Base-by-base conservation (phyloP, 2,329 filamentous ascomycete genomes). In the Trichophyton equinum region DNA sequence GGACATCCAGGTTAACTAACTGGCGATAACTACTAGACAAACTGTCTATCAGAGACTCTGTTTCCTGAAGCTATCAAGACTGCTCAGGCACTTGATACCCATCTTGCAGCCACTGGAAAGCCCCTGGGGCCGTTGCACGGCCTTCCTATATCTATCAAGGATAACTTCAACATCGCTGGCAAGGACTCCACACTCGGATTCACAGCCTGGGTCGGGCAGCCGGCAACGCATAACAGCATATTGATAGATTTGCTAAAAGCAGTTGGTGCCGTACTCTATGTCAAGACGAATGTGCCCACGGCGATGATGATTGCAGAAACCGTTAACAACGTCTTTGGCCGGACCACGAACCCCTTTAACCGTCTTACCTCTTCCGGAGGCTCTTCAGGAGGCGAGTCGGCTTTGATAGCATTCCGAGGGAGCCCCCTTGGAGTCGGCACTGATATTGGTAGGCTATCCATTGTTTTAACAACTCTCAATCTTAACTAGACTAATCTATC, bases 31-130 rank as follows among this genome's bases (percentile, higher is more conserved):
- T 18, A n/a, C 61, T n/a, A 82, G 80, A 83, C 80, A 51, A 85
- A 84, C 64, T 85, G 83, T 67, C 71, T 85, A 2, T 82, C 79
- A 1, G 82, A 85, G 64, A 78, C 79, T 22, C 75, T 85, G 59
- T 82, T 83, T 65, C 72, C 78, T 11, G 64, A 70, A 3, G 76
- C 74, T 0, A 60, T 76, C 1, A 67, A 71, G 4, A 65, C 70
- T n/a, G 76, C 75, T 2, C 65, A 68, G 30, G 67, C 68, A 13
- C 68, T 77, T 0, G 75, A 77, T 61, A 59, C 62, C 13, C 47
- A 66, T 59, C 60, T 60, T 56, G 63, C 55, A 47, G 58, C 27
- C 56, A 64, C 60, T 8, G 67, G 67, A 7, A 65, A 66, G 42
- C 55, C 63, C 2, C 40, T 66, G 46, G 68, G 67, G 3, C 68